Evolutionary conservation across 768 basidiomycete genomes (phyloP), one percentile per base, ranked within the genome.

Genomic region (Mrakia blollopis): DNA sequence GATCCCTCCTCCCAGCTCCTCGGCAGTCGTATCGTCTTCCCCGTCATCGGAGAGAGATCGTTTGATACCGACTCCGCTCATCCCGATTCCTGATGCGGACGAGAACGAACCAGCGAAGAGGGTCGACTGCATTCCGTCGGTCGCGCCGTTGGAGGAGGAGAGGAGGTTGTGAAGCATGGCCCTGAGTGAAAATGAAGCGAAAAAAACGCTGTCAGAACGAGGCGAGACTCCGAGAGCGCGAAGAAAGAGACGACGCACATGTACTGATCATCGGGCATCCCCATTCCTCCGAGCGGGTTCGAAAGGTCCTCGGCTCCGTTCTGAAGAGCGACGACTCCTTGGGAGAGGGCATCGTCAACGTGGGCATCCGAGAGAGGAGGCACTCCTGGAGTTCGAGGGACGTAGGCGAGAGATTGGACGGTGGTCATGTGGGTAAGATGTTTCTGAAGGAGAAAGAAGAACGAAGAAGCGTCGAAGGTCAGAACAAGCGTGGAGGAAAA

Each of bases 181-280:
- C 57, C 70, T 72, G 44, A 1, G 44, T 44, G 44, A 5, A 11
- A 41, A 41, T n/a, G 39, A 50, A 50, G 16, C 10, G 18, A 50
- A 50, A 7, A 50, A 41, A 11, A 41, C 39, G 39, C 6, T 11
- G 39, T 41, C 6, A 41, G 47, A 21, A 50, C 2, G 28, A 30
- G 10, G 47, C 13, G 16, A n/a, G 32, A 52, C 50, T 28, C 8
- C n/a, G n/a, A 50, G 70, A 1, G 54, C 70, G 6, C 18, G 70
- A 50, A 28, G 41, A 28, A n/a, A n/a, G 47, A 39, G 35, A 69
- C 10, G 67, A 44, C 44, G 44, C 41, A 73, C 72, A 74, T 74
- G 84, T 95, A 97, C 83, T 94, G 92, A 81, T 94, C 92, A 80
- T 95, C 93, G 23, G 90, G 88, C 74, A 95, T 87, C 18, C 93